These are phyloP conservation scores for Macadamia tetraphylla DNA, from an alignment of 164 flowering plant genomes.

Conservation along the genomic window DNA sequence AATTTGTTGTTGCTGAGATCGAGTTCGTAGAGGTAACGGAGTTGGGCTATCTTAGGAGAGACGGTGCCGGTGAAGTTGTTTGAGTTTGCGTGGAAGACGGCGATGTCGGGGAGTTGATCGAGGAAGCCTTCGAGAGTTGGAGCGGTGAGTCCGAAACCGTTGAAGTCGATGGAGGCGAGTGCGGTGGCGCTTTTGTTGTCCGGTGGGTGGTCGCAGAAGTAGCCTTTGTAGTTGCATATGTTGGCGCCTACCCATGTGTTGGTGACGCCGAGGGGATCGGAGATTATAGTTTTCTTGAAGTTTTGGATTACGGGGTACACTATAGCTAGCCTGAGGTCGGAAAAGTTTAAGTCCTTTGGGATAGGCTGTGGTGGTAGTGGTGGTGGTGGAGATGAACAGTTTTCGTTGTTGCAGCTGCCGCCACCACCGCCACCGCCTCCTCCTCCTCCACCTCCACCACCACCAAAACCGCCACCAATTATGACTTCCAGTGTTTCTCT, in stretches of 20 bases:
- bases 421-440: constrained; percentile 8
- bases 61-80: constrained; percentile 31
- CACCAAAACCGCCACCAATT: constrained; percentile 1
- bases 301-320: constrained; percentile 45
- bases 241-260: constrained; percentile 50
- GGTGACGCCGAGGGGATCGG: constrained; percentile 39
- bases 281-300: constrained; percentile 39
- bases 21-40: constrained; percentile 33
- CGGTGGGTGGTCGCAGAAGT: constrained; percentile 46
- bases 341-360: constrained; percentile 23
- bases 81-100: constrained; percentile 42
- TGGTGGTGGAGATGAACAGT: background rate
- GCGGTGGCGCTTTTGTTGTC: constrained; percentile 24
- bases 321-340: constrained; percentile 25
- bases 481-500: constrained; percentile 13
- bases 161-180: constrained; percentile 37
- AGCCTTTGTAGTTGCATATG: constrained; percentile 54
- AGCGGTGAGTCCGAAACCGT: constrained; percentile 26
- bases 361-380: background rate
- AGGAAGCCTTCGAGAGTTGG: constrained; percentile 22
- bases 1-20: constrained; percentile 45
- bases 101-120: constrained; percentile 26
- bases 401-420: background rate
- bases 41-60: constrained; percentile 12
- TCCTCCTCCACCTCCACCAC: background rate